A percentile compares a stretch with the other conserved stretches of the same genome.
These are phyloP conservation scores for Ascochyta rabiei DNA, from an alignment of 2,329 filamentous ascomycete species.

Conservation along the genomic window DNA sequence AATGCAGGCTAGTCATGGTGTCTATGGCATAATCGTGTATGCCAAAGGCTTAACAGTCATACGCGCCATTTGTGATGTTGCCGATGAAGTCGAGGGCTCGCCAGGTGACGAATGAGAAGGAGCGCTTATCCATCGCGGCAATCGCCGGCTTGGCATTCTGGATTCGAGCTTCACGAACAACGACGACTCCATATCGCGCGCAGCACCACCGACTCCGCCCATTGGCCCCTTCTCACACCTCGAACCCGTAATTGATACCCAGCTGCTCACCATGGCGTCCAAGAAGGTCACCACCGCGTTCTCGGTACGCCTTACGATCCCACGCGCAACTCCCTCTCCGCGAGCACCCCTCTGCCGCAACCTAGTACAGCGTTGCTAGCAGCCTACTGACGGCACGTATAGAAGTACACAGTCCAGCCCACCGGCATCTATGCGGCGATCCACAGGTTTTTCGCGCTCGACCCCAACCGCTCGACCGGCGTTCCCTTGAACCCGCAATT, in stretches of 20 bases:
- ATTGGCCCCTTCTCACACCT: conserved; percentile 34
- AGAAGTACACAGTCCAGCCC: conserved; percentile 98
- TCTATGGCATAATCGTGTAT: too few relatives aligned
- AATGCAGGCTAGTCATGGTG: too few relatives aligned
- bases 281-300: conserved; percentile 42
- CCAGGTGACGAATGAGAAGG: conserved; percentile 20
- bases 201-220: conserved; percentile 23
- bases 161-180: conserved; percentile 32
- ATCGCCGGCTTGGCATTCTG: conserved; percentile 27
- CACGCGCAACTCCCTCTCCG: neutral
- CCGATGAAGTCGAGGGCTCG: neutral
- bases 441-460: conserved; percentile 78
- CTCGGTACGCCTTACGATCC: conserved; percentile 30
- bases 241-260: conserved; percentile 15
- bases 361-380: neutral
- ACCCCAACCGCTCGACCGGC: conserved; percentile 87
- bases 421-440: conserved; percentile 85
- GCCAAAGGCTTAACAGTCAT: too few relatives aligned
- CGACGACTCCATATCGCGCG: conserved; percentile 23
- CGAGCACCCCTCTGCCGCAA: conserved; percentile 14
- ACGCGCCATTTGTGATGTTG: neutral
- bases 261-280: conserved; percentile 36
- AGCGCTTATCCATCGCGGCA: conserved; percentile 24
- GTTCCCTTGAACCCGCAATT: conserved; percentile 91
- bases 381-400: conserved; percentile 2